Evolutionary conservation across 805 yeast species (phyloP).

Genomic region (Candida silvicultrix): DNA sequence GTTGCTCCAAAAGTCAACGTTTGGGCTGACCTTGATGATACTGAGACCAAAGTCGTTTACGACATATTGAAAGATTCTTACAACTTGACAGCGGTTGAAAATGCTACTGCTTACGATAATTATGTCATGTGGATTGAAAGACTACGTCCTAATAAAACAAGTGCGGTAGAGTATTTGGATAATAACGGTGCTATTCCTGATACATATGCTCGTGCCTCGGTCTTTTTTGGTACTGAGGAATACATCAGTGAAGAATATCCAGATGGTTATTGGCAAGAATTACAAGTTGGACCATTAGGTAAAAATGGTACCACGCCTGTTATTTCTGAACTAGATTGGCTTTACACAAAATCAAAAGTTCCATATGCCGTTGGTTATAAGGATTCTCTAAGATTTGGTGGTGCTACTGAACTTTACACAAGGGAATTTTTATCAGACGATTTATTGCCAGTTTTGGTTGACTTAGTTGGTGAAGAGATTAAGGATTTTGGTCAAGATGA

Average conservation of each 20-base stretch:
- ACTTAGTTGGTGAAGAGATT: constrained; percentile 14
- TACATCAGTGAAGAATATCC: constrained; percentile 14
- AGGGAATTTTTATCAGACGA: constrained; percentile 6
- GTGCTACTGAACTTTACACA: constrained; percentile 4
- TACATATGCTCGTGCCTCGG: constrained; percentile 16
- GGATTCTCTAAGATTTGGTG: constrained; percentile 11
- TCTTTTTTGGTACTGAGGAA: constrained; percentile 21
- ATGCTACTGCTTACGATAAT: constrained; percentile 19
- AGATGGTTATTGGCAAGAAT: constrained; percentile 20
- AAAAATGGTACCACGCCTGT: constrained; percentile 7
- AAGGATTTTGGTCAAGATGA: constrained; percentile 15
- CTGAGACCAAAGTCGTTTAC: constrained; percentile 13
- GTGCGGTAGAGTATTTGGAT: constrained; percentile 19
- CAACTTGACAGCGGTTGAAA: constrained; percentile 13
- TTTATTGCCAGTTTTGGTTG: constrained; percentile 7
- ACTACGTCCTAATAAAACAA: constrained; percentile 22
- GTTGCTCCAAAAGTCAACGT: constrained; percentile 14
- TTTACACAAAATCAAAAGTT: constrained; percentile 16
- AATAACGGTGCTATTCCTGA: constrained; percentile 14
- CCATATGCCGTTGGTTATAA: constrained; percentile 15
- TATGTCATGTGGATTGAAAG: constrained; percentile 19
- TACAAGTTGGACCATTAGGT: constrained; percentile 19
- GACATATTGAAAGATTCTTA: constrained; percentile 8
- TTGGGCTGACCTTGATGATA: constrained; percentile 18
- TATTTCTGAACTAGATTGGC: constrained; percentile 9